Base-by-base conservation (phyloP, 495 filamentous ascomycete species). In the Daldinia loculata region DNA sequence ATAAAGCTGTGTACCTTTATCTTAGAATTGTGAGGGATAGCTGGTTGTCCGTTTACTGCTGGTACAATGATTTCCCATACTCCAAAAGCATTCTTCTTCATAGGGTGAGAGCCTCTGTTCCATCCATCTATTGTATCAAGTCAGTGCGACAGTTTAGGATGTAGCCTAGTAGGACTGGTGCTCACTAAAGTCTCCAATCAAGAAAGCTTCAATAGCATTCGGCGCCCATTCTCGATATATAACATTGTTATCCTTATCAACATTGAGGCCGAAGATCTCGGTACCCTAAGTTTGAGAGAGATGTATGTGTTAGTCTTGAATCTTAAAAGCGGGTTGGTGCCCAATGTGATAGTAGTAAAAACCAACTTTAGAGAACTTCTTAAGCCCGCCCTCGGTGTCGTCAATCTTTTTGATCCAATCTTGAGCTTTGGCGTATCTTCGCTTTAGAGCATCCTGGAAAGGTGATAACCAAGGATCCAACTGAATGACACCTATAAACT, bases 201-300 rank as follows among this genome's bases (percentile, higher is more conserved):
- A 85, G 66, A 90, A 90, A 19, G 95, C 95, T 72, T 90, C 80
- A 22, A 88, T 79, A 57, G 93, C 94, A 82, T 92, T 95, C 55
- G 95, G 95, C 2, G 95, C 95, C 95, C 95, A 99, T 88, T 99
- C 95, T 71, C 92, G 88, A 81, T 99, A 99, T 50, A 82, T 85
- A 72, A 99, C 93, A 78, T 94, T 93, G 71, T 92, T 90, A 74
- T 97, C 90, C 11, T 89, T 84, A 69, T 88, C 84, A 60, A 92
- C 88, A 75, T 91, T 91, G 78, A 99, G 85, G 55, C 95, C 95
- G 78, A 91, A 97, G 61, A 81, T 88, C 77, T 98, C 94, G 63
- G 89, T 91, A 34, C 95, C 95, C 91, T 94, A 50, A 17, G 17
- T 61, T 74, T 34, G 61, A 63, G 41, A 9, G 72, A 70, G 34